phyloP scores from a whole-genome alignment of 495 filamentous ascomycete genomes.

The Astrothelium macrocarpum region DNA sequence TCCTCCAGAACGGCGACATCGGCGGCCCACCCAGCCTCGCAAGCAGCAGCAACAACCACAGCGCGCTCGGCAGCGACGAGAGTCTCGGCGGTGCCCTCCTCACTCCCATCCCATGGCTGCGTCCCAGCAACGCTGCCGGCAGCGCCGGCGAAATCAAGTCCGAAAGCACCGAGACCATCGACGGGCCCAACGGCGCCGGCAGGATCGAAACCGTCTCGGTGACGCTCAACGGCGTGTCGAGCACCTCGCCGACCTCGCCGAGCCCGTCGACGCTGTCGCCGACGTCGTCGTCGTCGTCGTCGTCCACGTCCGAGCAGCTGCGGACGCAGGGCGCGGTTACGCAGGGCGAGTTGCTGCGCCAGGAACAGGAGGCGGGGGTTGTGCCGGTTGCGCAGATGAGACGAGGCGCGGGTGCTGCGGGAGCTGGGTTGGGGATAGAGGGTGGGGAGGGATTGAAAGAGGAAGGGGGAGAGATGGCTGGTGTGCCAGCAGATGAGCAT shows the following conservation, averaged over 20 bases:
- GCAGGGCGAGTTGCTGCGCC: conserved; percentile 67
- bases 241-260: conserved; percentile 14
- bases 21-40: background rate
- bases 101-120: conserved; percentile 88
- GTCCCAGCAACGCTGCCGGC: conserved; percentile 26
- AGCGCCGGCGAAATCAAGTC: conserved; percentile 45
- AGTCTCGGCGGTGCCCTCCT: conserved; percentile 82
- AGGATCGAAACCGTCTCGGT: conserved; percentile 64
- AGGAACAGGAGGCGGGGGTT: conserved; percentile 67
- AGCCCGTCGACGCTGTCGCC: conserved; percentile 19
- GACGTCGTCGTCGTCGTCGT: background rate
- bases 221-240: conserved; percentile 49
- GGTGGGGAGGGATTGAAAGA: background rate
- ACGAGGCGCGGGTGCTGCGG: conserved; percentile 19
- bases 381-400: conserved; percentile 43
- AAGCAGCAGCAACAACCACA: conserved; percentile 27
- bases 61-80: conserved; percentile 66
- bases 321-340: conserved; percentile 48
- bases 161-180: conserved; percentile 59
- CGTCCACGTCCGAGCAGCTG: conserved; percentile 20
- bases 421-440: conserved; percentile 10
- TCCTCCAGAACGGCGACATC: conserved; percentile 31
- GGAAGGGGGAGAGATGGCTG: background rate
- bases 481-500: background rate
- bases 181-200: conserved; percentile 61